These are phyloP conservation scores for Lophium mytilinum DNA, from an alignment of 495 filamentous ascomycete species.

Conservation along the genomic window DNA sequence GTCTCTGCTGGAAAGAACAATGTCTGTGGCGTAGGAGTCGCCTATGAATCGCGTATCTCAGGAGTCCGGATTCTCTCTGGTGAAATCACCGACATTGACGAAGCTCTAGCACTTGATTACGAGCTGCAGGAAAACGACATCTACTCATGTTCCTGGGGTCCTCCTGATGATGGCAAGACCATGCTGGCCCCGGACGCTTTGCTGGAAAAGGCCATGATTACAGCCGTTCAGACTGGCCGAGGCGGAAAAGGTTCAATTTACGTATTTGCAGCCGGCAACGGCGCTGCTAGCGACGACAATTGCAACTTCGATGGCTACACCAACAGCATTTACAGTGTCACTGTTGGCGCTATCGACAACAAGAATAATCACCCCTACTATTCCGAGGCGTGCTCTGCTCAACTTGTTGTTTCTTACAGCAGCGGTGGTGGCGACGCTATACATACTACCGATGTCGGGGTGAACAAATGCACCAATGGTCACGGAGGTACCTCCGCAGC, in stretches of 20 bases:
- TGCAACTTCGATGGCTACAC: conserved; percentile 99
- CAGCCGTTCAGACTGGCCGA: conserved; percentile 83
- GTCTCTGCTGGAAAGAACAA: conserved; percentile 84
- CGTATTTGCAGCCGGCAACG: conserved; percentile 96
- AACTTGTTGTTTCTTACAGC: conserved; percentile 92
- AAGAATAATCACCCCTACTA: conserved; percentile 83
- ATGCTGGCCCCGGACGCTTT: conserved; percentile 93
- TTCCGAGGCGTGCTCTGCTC: conserved; percentile 90
- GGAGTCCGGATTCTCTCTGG: conserved; percentile 87
- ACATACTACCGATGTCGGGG: conserved; percentile 91
- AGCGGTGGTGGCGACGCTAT: conserved; percentile 83
- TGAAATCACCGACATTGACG: conserved; percentile 84
- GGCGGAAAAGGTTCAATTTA: conserved; percentile 81
- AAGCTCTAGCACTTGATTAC: conserved; percentile 87
- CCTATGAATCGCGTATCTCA: conserved; percentile 82
- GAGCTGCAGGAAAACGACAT: conserved; percentile 87
- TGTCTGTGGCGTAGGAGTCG: conserved; percentile 92
- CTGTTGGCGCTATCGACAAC: conserved; percentile 86
- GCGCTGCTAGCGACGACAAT: conserved; percentile 79
- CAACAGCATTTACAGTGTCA: conserved; percentile 98
- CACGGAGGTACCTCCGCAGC: conserved; percentile 98
- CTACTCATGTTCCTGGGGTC: conserved; percentile 98
- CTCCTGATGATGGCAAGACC: conserved; percentile 79
- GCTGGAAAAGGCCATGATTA: conserved; percentile 83
- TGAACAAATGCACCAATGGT: conserved; percentile 60